Conservation (phyloP, 352 stramenopile genomes). For the Pythium periplocum region DNA sequence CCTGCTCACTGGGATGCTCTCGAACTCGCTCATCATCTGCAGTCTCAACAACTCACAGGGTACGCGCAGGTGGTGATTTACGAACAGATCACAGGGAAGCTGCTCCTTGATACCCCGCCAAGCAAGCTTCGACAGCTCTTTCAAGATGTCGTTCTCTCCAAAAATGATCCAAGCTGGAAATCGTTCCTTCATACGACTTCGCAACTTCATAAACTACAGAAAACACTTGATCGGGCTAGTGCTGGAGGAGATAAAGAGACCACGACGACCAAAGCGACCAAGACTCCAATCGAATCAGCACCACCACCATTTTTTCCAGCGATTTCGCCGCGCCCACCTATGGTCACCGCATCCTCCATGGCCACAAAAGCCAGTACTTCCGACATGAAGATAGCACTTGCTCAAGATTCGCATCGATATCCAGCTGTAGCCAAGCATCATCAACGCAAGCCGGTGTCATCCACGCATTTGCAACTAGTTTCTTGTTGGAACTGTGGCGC, state of each 20-base stretch:
- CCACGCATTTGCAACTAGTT: constrained; percentile 23
- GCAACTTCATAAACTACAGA: constrained; percentile 29
- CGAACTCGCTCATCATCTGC: constrained; percentile 54
- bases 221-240: constrained; percentile 18
- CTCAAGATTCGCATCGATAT: too few species aligned
- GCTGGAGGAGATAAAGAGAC: background rate
- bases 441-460: constrained; percentile 21
- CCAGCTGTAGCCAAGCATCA: too few species aligned
- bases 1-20: constrained; percentile 52
- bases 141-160: constrained; percentile 14
- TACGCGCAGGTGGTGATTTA: constrained; percentile 48
- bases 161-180: constrained; percentile 46
- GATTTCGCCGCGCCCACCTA: constrained; percentile 22
- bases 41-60: constrained; percentile 33
- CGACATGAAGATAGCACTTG: too few species aligned
- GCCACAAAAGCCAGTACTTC: background rate
- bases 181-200: constrained; percentile 29
- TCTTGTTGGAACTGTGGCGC: constrained; percentile 66
- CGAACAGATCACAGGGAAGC: constrained; percentile 60
- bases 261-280: constrained; percentile 3
- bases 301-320: constrained; percentile 17
- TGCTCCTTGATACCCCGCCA: constrained; percentile 39
- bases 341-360: constrained; percentile 5
- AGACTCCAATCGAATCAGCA: too few species aligned
- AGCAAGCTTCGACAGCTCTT: constrained; percentile 43